A percentile compares a stretch with the other conserved stretches of the same genome.
Conservation (phyloP, 2,329 filamentous ascomycete species). For the Falciphora oryzae region DNA sequence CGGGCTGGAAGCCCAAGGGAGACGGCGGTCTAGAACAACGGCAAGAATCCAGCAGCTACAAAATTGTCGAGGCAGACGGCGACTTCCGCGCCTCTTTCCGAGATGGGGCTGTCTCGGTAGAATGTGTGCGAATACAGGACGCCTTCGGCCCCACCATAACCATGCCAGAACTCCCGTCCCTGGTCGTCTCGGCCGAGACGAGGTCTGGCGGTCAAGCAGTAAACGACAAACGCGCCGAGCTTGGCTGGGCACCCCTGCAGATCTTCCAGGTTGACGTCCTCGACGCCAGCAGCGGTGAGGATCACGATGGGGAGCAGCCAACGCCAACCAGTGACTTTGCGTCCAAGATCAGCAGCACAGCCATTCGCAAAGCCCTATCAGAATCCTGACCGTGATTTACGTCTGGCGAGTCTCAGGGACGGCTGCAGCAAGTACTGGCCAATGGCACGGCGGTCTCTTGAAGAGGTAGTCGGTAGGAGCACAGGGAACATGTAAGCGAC, state of each 20-base stretch:
- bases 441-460: neutral
- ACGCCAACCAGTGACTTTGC: constrained; percentile 58
- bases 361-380: constrained; percentile 56
- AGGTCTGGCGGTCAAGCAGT: constrained; percentile 76
- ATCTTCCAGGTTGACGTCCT: constrained; percentile 89
- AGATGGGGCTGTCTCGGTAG: constrained; percentile 56
- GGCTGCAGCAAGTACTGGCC: neutral
- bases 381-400: constrained; percentile 14
- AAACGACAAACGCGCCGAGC: constrained; percentile 72
- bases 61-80: constrained; percentile 27
- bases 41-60: constrained; percentile 16
- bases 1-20: constrained; percentile 38
- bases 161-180: constrained; percentile 67
- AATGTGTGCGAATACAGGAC: constrained; percentile 81
- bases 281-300: constrained; percentile 42
- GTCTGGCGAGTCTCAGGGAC: neutral
- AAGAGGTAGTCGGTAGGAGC: neutral
- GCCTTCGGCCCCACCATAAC: constrained; percentile 87
- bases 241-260: constrained; percentile 69
- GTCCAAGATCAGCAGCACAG: constrained; percentile 86
- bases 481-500: neutral
- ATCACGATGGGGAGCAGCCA: constrained; percentile 5
- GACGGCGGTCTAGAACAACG: constrained; percentile 23
- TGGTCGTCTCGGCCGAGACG: constrained; percentile 87
- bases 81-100: constrained; percentile 54